phyloP scores from a whole-genome alignment of 192 early-diverging fungal species.

The Coemansia sp. region DNA sequence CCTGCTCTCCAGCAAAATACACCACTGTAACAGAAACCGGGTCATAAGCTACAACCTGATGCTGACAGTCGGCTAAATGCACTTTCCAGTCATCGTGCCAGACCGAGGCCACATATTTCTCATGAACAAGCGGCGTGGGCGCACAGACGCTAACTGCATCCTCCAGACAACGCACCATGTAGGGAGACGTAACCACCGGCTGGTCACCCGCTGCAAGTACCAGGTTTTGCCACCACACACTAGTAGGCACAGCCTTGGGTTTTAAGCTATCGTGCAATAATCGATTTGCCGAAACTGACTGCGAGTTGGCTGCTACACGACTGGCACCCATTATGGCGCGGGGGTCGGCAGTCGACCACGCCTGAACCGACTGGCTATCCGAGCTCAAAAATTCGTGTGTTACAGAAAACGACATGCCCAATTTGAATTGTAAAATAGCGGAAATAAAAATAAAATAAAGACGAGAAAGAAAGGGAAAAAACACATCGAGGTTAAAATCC shows the following conservation, averaged over 20 bases:
- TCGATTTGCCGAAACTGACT: slow-evolving; percentile 9
- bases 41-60: slow-evolving; percentile 27
- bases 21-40: slow-evolving; percentile 35
- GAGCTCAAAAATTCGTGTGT: no score
- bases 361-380: neutral
- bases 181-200: slow-evolving; percentile 43
- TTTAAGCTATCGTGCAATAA: slow-evolving; percentile 17
- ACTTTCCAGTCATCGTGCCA: slow-evolving; percentile 47
- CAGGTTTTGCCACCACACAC: slow-evolving; percentile 55
- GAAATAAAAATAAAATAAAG: no score
- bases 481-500: no score
- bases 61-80: neutral
- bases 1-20: neutral
- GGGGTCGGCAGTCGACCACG: slow-evolving; percentile 22
- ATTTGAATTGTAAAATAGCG: no score
- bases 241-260: slow-evolving; percentile 32
- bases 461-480: no score
- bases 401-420: no score
- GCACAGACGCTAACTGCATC: slow-evolving; percentile 17
- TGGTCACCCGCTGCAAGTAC: slow-evolving; percentile 34
- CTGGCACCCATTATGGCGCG: neutral
- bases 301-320: slow-evolving; percentile 21
- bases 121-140: slow-evolving; percentile 21
- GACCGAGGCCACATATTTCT: slow-evolving; percentile 24
- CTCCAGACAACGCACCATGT: slow-evolving; percentile 33